Base-by-base conservation (phyloP, 495 filamentous ascomycete genomes). In the Pseudevernia furfuracea region DNA sequence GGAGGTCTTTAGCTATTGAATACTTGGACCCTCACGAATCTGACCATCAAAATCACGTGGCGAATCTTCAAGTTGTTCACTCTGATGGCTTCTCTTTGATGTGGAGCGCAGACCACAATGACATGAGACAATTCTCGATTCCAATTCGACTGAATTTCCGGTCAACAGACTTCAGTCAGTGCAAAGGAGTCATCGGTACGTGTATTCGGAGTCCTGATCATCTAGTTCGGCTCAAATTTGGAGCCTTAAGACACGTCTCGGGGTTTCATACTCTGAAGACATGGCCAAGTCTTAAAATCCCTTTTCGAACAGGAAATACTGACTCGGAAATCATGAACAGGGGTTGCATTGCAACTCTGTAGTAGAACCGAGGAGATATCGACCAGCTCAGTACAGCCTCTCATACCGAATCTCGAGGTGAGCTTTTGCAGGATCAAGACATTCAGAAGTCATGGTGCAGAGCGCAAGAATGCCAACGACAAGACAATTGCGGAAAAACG, bases 371-470 rank as follows among this genome's bases (percentile, higher is more conserved):
- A 48, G 25, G 44, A 48, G 10, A 48, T 48, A 48, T 23, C 44
- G 44, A 25, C 44, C 44, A 48, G n/a, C n/a, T 48, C 44, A 48
- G 44, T 25, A 48, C 7, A 48, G 6, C 25, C n/a, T 12, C n/a
- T 48, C 21, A n/a, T 1, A n/a, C 44, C 44, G 44, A 25, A 48
- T 48, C 44, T 25, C 8, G 44, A 9, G 10, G 25, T 48, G 44
- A 48, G 44, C 44, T 48, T 48, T 48, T 48, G 44, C 44, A 48
- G 44, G 44, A 48, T 48, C 44, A 48, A 48, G n/a, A 9, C 44
- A 48, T 48, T 48, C n/a, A n/a, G 44, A 25, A 48, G n/a, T 48
- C 44, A 48, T 25, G 44, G 44, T 48, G 44, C 44, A 48, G 44
- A 48, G 46, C 46, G 46, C 25, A 49, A 49, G 23, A 49, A 49